Evolutionary conservation across 129 eudicot species (phyloP).

Genomic region (Sambucus nigra): DNA sequence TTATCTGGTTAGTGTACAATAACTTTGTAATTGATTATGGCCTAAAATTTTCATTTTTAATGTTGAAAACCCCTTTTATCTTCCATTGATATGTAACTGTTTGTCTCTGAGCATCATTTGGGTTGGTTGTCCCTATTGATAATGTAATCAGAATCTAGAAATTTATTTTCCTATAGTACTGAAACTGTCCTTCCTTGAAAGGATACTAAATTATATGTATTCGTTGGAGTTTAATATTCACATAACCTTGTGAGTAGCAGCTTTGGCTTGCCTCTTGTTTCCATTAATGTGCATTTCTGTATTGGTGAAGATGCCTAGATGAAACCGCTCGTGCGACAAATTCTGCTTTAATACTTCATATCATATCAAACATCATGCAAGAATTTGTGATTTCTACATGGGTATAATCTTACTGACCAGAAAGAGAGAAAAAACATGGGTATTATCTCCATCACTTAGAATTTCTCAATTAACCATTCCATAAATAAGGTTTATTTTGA

Average conservation of each 20-base stretch:
- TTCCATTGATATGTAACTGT: conserved; percentile 2
- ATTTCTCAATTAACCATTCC: no score
- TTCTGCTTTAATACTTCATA: conserved; percentile 7
- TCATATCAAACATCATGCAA: no score
- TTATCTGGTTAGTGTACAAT: conserved; percentile 27
- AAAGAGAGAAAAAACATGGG: no score
- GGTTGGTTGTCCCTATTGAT: conserved; percentile 22
- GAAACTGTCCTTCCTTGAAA: background rate
- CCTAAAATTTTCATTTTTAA: conserved; percentile 11
- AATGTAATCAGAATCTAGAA: background rate
- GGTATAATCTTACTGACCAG: no score
- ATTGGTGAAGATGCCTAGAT: background rate
- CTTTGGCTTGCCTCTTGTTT: background rate
- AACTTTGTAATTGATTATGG: conserved; percentile 22
- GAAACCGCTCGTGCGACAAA: background rate
- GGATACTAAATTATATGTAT: background rate
- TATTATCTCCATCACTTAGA: no score
- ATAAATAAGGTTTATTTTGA: no score
- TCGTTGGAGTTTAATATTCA: background rate
- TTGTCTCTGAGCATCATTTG: conserved; percentile 14
- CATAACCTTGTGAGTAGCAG: background rate
- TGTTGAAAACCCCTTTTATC: conserved; percentile 13
- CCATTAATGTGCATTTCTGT: background rate
- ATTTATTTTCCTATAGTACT: background rate
- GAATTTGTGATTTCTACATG: no score